phyloP scores from a whole-genome alignment of 371 early-diverging fungal species.

The Fennellomyces sp. region DNA sequence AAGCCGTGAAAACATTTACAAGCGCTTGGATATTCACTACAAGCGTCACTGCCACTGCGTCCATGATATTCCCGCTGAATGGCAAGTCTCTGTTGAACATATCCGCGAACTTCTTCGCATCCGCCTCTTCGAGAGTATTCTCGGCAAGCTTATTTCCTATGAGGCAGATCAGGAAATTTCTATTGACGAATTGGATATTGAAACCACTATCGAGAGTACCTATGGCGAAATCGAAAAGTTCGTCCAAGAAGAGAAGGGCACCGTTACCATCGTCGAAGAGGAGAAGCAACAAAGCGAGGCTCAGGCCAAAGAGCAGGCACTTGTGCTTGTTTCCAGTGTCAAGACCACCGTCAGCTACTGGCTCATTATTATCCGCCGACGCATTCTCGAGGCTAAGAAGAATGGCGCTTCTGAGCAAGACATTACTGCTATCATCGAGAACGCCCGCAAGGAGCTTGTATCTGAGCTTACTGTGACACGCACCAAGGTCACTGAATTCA shows the following conservation, averaged over 20 bases:
- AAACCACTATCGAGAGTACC: conserved; percentile 16
- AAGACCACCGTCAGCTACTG: conserved; percentile 38
- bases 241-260: conserved; percentile 22
- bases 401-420: conserved; percentile 41
- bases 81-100: conserved; percentile 31
- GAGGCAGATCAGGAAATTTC: conserved; percentile 16
- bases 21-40: conserved; percentile 34
- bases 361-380: conserved; percentile 23
- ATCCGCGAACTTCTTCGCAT: conserved; percentile 40
- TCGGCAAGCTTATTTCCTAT: conserved; percentile 19
- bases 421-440: conserved; percentile 23
- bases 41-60: conserved; percentile 26
- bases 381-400: conserved; percentile 23
- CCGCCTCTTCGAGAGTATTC: conserved; percentile 32
- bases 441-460: conserved; percentile 28
- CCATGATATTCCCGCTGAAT: conserved; percentile 34
- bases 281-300: background rate
- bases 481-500: conserved; percentile 13
- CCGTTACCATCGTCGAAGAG: background rate
- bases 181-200: conserved; percentile 22
- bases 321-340: conserved; percentile 32
- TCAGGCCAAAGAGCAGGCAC: conserved; percentile 19
- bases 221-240: conserved; percentile 29
- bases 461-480: conserved; percentile 16
- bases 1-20: conserved; percentile 31